Evolutionary conservation across 1,139 yeast species (phyloP).

Genomic region (Lodderomyces jiufengensis): DNA sequence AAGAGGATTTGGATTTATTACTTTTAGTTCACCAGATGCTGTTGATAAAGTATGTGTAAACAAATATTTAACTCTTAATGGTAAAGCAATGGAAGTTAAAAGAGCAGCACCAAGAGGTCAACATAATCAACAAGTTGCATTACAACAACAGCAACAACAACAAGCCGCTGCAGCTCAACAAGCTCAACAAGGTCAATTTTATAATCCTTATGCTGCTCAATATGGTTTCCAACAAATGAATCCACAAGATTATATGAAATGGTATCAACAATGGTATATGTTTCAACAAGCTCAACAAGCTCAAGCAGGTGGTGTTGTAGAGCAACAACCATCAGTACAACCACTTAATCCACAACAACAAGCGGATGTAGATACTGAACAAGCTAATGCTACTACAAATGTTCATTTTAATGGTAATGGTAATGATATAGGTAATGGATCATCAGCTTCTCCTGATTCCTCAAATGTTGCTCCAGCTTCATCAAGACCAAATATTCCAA

Average conservation of each 20-base stretch:
- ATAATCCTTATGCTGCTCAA: slow-evolving; percentile 18
- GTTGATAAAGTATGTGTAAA: slow-evolving; percentile 88
- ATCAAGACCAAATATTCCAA: slow-evolving; percentile 36
- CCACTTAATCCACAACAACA: slow-evolving; percentile 56
- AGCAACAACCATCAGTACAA: slow-evolving; percentile 49
- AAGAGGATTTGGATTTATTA: slow-evolving; percentile 96
- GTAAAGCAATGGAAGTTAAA: slow-evolving; percentile 91
- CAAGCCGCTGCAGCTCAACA: slow-evolving; percentile 20
- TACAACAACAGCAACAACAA: slow-evolving; percentile 38
- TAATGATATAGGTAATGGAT: background rate
- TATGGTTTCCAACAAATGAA: slow-evolving; percentile 17
- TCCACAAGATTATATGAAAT: slow-evolving; percentile 62
- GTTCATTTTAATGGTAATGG: background rate
- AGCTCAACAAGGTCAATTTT: slow-evolving; percentile 23
- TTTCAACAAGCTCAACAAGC: slow-evolving; percentile 41
- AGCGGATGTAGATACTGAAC: slow-evolving; percentile 23
- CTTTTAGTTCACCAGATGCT: slow-evolving; percentile 93
- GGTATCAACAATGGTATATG: slow-evolving; percentile 70
- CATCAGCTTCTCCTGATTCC: slow-evolving; percentile 1
- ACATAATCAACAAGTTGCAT: slow-evolving; percentile 39
- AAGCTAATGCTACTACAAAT: background rate
- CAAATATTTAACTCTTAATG: slow-evolving; percentile 79
- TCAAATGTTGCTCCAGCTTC: slow-evolving; percentile 17
- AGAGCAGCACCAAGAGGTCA: slow-evolving; percentile 92
- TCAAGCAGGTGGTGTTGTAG: slow-evolving; percentile 17